Conservation (phyloP, 2,329 filamentous ascomycete species). For the Knufia petricola region DNA sequence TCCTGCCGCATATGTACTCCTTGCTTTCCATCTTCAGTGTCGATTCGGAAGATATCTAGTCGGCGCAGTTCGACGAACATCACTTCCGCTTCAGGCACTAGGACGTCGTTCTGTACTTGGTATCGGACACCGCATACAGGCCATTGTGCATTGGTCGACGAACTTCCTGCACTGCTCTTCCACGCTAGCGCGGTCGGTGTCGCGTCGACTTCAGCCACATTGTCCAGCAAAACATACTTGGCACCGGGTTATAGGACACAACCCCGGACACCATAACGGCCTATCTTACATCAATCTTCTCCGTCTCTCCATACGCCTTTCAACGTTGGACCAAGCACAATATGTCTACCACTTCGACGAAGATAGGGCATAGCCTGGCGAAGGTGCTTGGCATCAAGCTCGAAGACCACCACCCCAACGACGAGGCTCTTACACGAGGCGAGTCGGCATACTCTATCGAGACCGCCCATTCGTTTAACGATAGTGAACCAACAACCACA, state of each 20-base stretch:
- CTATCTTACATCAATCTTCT: background rate
- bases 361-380: conserved; percentile 63
- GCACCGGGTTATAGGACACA: background rate
- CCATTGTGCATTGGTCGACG: background rate
- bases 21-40: background rate
- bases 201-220: background rate
- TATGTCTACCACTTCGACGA: conserved; percentile 33
- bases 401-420: conserved; percentile 48
- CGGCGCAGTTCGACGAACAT: background rate
- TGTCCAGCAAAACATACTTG: background rate
- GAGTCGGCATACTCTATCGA: conserved; percentile 69
- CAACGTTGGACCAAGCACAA: background rate
- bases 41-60: background rate
- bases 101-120: background rate
- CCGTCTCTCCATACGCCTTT: background rate
- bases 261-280: conserved; percentile 5
- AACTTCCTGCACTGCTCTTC: background rate
- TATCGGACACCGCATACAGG: background rate
- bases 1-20: background rate
- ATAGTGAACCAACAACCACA: conserved; percentile 63
- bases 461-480: conserved; percentile 69
- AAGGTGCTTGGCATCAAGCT: conserved; percentile 77
- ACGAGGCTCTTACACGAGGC: conserved; percentile 59
- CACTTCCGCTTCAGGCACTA: background rate
- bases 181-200: background rate